A percentile compares a stretch with the other conserved stretches of the same genome.
Evolutionary conservation across 108 stramenopile species (phyloP).

Genomic region (Seminavis robusta): DNA sequence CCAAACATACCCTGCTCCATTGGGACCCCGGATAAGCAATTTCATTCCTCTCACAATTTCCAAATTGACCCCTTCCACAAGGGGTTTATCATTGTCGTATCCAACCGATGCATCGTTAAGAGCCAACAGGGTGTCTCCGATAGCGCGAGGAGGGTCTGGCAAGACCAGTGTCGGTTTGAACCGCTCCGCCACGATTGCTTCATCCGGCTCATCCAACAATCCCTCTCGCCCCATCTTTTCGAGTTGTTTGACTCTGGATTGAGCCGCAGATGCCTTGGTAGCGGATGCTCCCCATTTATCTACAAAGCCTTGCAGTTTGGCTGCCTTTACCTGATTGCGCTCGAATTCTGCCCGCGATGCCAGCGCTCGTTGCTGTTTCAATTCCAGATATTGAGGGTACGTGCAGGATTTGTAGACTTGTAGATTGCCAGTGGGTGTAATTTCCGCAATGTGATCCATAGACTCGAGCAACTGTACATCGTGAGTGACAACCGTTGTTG

Average conservation of each 20-base stretch:
- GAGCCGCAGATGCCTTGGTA: conserved; percentile 85
- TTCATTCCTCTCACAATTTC: conserved; percentile 49
- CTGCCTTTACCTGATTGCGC: conserved; percentile 79
- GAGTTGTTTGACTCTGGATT: conserved; percentile 85
- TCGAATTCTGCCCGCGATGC: conserved; percentile 81
- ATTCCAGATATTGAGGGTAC: conserved; percentile 69
- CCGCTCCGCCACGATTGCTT: conserved; percentile 22
- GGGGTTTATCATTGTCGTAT: conserved; percentile 34
- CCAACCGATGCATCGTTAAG: conserved; percentile 70
- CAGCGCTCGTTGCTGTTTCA: conserved; percentile 74
- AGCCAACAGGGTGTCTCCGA: conserved; percentile 55
- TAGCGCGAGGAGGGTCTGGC: conserved; percentile 62
- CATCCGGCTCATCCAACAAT: conserved; percentile 60
- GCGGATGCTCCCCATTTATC: conserved; percentile 86
- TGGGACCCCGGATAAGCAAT: conserved; percentile 65
- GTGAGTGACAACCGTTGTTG: conserved; percentile 86
- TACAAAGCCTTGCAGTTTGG: conserved; percentile 83
- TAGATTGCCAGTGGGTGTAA: conserved; percentile 35
- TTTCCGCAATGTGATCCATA: conserved; percentile 84
- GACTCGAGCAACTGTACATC: conserved; percentile 74
- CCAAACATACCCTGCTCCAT: conserved; percentile 68
- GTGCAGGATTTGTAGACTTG: conserved; percentile 64
- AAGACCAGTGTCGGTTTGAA: conserved; percentile 36
- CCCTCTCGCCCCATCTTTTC: conserved; percentile 81
- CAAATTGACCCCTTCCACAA: conserved; percentile 43